Evolutionary conservation across 2,329 filamentous ascomycete species (phyloP).

Genomic region (Diaporthe aspalathi): DNA sequence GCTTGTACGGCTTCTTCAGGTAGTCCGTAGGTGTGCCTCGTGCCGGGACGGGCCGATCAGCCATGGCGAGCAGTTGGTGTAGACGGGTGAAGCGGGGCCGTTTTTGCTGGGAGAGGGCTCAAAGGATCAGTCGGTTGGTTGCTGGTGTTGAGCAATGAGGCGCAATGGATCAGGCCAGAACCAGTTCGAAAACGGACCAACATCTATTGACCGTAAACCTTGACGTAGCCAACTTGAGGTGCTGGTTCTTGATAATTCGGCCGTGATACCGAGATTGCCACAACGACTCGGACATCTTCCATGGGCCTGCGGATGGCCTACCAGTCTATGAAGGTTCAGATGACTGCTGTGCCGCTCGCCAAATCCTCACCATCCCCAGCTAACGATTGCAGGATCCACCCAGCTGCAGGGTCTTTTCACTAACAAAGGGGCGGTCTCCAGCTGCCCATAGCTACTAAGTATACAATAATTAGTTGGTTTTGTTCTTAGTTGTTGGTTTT

Average conservation of each 20-base stretch:
- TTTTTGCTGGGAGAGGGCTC: neutral
- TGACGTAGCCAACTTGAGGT: neutral
- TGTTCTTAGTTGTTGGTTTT: too few species aligned
- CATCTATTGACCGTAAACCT: neutral
- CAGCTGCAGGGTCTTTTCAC: too few species aligned
- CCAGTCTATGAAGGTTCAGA: slow-evolving; percentile 3
- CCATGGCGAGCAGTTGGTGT: neutral
- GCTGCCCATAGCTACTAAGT: too few species aligned
- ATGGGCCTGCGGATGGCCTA: neutral
- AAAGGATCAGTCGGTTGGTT: neutral
- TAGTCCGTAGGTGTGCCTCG: neutral
- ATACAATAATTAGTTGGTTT: too few species aligned
- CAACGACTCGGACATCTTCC: neutral
- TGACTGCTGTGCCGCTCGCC: slow-evolving; percentile 12
- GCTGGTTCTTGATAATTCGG: neutral
- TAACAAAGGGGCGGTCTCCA: too few species aligned
- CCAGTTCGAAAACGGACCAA: slow-evolving; percentile 5
- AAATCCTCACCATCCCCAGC: slow-evolving; percentile 12
- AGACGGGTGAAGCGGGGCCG: neutral
- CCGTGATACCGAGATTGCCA: slow-evolving; percentile 11
- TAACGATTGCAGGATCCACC: neutral
- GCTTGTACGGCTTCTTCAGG: slow-evolving; percentile 17
- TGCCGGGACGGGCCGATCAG: neutral
- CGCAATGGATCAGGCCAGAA: neutral
- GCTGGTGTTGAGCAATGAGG: slow-evolving; percentile 20